Conservation (phyloP, 768 basidiomycete species). For the Phaeotremella fagi region DNA sequence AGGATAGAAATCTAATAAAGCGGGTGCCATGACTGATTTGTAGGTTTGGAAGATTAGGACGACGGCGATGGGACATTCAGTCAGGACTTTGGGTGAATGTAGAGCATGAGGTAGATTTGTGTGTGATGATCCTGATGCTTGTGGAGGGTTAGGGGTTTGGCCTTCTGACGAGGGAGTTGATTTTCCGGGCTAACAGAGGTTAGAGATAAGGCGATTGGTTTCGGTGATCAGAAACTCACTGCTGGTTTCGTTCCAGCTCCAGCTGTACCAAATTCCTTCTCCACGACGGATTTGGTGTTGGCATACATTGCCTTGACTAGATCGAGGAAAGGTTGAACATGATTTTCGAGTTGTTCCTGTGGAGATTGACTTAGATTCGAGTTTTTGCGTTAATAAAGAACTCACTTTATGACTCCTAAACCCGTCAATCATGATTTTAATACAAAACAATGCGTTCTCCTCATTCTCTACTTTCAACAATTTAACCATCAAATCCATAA, state of each 20-base stretch:
- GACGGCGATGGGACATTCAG: constrained; percentile 88
- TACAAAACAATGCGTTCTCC: constrained; percentile 82
- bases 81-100: constrained; percentile 86
- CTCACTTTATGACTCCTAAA: constrained; percentile 64
- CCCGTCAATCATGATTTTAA: constrained; percentile 87
- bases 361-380: not conserved
- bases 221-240: not conserved
- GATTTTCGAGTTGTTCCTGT: constrained; percentile 58
- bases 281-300: constrained; percentile 67
- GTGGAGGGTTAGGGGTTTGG: constrained; percentile 7
- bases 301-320: constrained; percentile 73
- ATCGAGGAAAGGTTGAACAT: constrained; percentile 70
- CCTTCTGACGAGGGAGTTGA: constrained; percentile 15
- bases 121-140: constrained; percentile 18
- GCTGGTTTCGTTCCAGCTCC: constrained; percentile 1
- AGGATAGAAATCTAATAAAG: constrained; percentile 65
- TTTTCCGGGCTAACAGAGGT: constrained; percentile 5
- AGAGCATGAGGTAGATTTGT: constrained; percentile 60
- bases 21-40: constrained; percentile 59
- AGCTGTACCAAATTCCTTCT: constrained; percentile 64
- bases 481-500: constrained; percentile 77
- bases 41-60: constrained; percentile 84
- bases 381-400: not conserved
- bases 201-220: not conserved
- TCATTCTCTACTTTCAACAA: constrained; percentile 87